These are phyloP conservation scores for Lentithecium fluviatile DNA, from an alignment of 495 filamentous ascomycete species.

Conservation along the genomic window DNA sequence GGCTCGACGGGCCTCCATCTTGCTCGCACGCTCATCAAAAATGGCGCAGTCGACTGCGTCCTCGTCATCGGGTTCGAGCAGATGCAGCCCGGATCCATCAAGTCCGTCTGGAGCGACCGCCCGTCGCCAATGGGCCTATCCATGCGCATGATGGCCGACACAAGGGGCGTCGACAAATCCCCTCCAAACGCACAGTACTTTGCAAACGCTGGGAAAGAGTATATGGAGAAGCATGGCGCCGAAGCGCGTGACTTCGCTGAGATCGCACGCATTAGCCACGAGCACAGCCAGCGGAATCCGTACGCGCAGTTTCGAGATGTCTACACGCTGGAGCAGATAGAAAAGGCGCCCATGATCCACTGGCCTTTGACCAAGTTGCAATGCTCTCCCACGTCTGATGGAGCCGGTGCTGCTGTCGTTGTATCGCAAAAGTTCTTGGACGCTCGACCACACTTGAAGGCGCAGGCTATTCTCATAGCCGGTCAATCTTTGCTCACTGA, in stretches of 20 bases:
- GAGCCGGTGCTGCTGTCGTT: conserved; percentile 83
- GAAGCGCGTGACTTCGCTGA: conserved; percentile 87
- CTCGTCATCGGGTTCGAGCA: conserved; percentile 96
- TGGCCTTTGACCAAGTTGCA: conserved; percentile 73
- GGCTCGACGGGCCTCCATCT: conserved; percentile 85
- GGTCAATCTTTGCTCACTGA: conserved; percentile 88
- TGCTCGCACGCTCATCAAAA: conserved; percentile 80
- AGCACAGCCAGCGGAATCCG: conserved; percentile 85
- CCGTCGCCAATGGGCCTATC: too few relatives aligned
- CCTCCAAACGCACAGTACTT: conserved; percentile 91
- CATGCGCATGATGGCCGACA: conserved; percentile 84
- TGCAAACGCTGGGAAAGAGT: conserved; percentile 90
- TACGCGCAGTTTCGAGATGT: conserved; percentile 95
- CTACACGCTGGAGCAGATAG: conserved; percentile 83
- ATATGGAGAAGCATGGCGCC: conserved; percentile 92
- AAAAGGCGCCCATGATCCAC: conserved; percentile 75
- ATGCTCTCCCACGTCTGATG: conserved; percentile 91
- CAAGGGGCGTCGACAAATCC: conserved; percentile 72
- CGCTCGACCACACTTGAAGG: conserved; percentile 73
- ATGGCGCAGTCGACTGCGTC: conserved; percentile 79
- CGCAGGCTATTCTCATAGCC: conserved; percentile 80
- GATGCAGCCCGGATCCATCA: conserved; percentile 81
- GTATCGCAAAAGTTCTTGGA: conserved; percentile 88
- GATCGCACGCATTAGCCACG: conserved; percentile 90
- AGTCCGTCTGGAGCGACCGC: conserved; percentile 70